Conservation (phyloP, 208 protist genomes). For the Acanthamoeba castellanii region DNA sequence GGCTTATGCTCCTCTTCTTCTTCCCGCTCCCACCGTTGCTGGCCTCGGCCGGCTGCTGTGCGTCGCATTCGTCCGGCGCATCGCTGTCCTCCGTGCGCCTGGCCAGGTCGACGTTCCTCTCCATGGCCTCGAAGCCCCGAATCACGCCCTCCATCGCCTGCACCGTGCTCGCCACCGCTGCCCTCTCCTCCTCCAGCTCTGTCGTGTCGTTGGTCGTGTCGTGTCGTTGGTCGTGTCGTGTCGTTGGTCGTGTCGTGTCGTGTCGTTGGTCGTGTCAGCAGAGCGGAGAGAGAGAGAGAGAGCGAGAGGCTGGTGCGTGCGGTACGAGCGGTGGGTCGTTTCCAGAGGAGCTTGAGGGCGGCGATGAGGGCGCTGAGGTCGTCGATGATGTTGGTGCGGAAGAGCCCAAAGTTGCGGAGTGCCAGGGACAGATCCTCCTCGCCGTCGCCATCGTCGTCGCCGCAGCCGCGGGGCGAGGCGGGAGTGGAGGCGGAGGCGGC, state of each 20-base stretch:
- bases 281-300: background rate
- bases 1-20: background rate
- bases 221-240: too few relatives aligned
- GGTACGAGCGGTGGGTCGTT: background rate
- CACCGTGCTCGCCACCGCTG: background rate
- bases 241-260: too few relatives aligned
- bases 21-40: background rate
- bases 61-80: background rate
- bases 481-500: too few relatives aligned
- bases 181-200: background rate
- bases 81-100: background rate
- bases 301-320: background rate
- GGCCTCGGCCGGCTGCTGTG: too few relatives aligned
- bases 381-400: background rate
- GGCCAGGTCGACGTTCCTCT: background rate
- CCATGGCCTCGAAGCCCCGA: background rate
- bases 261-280: too few relatives aligned
- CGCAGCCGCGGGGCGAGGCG: too few relatives aligned
- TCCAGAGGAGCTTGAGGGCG: conserved; percentile 14
- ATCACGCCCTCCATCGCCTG: conserved; percentile 4
- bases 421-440: background rate
- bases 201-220: too few relatives aligned
- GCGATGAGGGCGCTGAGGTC: background rate
- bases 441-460: too few relatives aligned
- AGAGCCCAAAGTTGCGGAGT: background rate